A percentile compares a stretch with the other conserved stretches of the same genome.
phyloP scores from a whole-genome alignment of 805 yeast genomes.

The Torulaspora gathmanii region DNA sequence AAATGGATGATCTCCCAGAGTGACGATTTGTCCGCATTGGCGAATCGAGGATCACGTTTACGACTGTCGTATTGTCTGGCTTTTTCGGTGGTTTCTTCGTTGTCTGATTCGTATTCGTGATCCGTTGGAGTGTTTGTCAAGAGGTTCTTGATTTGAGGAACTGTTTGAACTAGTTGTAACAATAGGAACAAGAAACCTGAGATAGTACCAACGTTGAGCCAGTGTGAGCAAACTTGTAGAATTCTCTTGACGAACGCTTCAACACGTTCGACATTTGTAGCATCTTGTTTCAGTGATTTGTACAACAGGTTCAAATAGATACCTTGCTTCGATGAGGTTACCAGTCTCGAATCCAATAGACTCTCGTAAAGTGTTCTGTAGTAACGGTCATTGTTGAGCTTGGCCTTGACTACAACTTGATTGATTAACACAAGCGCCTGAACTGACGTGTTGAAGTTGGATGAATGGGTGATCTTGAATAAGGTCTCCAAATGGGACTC shows the following conservation, averaged over 20 bases:
- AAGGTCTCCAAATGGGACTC: slow-evolving; percentile 75
- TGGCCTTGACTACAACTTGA: slow-evolving; percentile 66
- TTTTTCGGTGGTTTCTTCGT: slow-evolving; percentile 41
- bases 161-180: slow-evolving; percentile 56
- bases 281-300: slow-evolving; percentile 75
- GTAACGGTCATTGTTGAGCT: slow-evolving; percentile 59
- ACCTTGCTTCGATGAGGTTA: slow-evolving; percentile 86
- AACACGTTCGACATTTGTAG: slow-evolving; percentile 53
- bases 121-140: slow-evolving; percentile 51
- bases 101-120: slow-evolving; percentile 45
- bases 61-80: slow-evolving; percentile 61
- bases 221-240: slow-evolving; percentile 74
- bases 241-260: slow-evolving; percentile 89
- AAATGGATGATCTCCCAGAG: slow-evolving; percentile 83
- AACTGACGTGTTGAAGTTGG: slow-evolving; percentile 88
- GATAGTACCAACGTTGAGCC: slow-evolving; percentile 85
- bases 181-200: slow-evolving; percentile 77
- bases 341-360: slow-evolving; percentile 75
- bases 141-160: slow-evolving; percentile 65
- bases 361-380: slow-evolving; percentile 88
- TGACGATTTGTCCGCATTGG: slow-evolving; percentile 77
- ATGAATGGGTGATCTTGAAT: slow-evolving; percentile 86
- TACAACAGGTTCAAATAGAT: slow-evolving; percentile 81
- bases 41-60: slow-evolving; percentile 87
- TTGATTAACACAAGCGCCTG: slow-evolving; percentile 85